These are phyloP conservation scores for Fusarium avenaceum DNA, from an alignment of 2,329 filamentous ascomycete genomes.

Conservation along the genomic window DNA sequence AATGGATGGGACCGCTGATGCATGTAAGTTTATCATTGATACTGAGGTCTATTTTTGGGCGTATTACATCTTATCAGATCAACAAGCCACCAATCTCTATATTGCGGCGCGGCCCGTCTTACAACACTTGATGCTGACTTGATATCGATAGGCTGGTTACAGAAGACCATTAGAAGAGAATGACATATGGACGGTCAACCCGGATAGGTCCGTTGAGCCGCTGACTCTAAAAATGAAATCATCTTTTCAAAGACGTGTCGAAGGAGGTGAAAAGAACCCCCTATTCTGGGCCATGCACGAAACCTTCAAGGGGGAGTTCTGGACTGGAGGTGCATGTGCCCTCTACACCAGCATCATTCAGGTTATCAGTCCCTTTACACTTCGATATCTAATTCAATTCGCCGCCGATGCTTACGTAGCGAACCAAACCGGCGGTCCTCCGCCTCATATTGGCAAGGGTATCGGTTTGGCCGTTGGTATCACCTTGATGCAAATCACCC, in stretches of 20 bases:
- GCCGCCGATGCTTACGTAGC: conserved; percentile 83
- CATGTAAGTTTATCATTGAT: conserved; percentile 62
- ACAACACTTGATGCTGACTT: conserved; percentile 23
- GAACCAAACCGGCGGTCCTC: conserved; percentile 60
- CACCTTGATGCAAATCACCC: conserved; percentile 84
- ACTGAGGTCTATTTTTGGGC: conserved; percentile 4
- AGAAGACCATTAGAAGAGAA: conserved; percentile 83
- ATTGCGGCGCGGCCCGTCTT: conserved; percentile 37
- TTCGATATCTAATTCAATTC: conserved; percentile 89
- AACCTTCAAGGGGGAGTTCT: conserved; percentile 86
- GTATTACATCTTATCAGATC: conserved; percentile 8
- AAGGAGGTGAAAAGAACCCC: conserved; percentile 77
- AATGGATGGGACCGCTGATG: conserved; percentile 95
- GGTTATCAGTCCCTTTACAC: conserved; percentile 85
- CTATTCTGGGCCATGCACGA: conserved; percentile 87
- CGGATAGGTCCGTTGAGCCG: conserved; percentile 77
- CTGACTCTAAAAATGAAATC: conserved; percentile 75
- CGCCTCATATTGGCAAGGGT: conserved; percentile 79
- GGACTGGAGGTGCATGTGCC: conserved; percentile 83
- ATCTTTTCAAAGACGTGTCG: conserved; percentile 77
- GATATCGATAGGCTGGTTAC: conserved; percentile 76
- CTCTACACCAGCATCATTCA: conserved; percentile 80
- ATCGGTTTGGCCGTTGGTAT: conserved; percentile 88
- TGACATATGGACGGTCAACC: conserved; percentile 92
- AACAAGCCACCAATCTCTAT: conserved; percentile 29